Conservation (phyloP, 305 asterid species). For the Fraxinus latifolia region DNA sequence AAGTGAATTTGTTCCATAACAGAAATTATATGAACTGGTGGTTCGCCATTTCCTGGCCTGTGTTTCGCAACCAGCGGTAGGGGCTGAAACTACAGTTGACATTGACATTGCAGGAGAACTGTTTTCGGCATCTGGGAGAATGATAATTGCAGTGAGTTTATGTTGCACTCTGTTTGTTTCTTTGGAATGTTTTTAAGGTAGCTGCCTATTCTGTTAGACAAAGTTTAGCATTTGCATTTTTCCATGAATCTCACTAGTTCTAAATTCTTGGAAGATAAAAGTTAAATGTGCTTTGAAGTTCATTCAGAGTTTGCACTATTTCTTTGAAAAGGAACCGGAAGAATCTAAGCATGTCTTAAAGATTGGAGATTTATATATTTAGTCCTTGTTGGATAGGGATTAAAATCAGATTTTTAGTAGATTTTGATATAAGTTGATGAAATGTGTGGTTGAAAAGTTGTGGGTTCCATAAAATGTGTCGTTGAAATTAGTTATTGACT, state of each 20-base stretch:
- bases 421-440: too few relatives aligned
- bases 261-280: not conserved
- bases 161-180: constrained; percentile 15
- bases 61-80: constrained; percentile 95
- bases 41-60: constrained; percentile 98
- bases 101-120: constrained; percentile 91
- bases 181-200: constrained; percentile 16
- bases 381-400: too few relatives aligned
- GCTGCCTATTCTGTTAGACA: constrained; percentile 16
- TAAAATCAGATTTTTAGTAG: too few relatives aligned
- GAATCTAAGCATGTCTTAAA: constrained; percentile 7
- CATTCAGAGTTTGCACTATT: constrained; percentile 8
- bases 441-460: too few relatives aligned
- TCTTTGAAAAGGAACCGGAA: not conserved
- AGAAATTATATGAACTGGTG: constrained; percentile 94
- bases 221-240: constrained; percentile 3
- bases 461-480: too few relatives aligned
- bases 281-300: constrained; percentile 1
- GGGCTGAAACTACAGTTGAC: constrained; percentile 93
- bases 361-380: not conserved
- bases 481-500: too few relatives aligned
- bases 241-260: constrained; percentile 3
- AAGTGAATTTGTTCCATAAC: constrained; percentile 32
- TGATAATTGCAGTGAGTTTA: constrained; percentile 81
- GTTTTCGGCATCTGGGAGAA: constrained; percentile 84